phyloP scores from a whole-genome alignment of 345 rosid genomes.

The Eucalyptus polybractea region DNA sequence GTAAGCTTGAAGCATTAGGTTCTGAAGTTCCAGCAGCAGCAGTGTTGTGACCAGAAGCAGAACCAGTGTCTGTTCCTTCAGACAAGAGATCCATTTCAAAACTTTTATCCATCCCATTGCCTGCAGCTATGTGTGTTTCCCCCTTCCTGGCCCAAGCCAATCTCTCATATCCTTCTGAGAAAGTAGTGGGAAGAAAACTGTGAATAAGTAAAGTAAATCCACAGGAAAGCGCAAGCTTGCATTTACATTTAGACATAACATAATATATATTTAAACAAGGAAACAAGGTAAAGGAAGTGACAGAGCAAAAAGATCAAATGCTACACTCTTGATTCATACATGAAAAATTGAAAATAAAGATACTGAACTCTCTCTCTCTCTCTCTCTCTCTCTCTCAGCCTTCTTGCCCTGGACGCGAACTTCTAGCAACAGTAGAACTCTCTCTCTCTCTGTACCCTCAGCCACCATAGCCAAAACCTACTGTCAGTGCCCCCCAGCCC shows the following conservation, averaged over 20 bases:
- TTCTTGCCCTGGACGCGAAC: background rate
- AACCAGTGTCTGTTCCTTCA: constrained; percentile 3
- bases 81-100: background rate
- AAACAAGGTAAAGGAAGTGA: background rate
- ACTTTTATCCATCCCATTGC: background rate
- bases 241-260: background rate
- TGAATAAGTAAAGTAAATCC: background rate
- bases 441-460: background rate
- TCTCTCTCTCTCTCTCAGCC: background rate
- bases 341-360: background rate
- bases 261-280: background rate
- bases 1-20: constrained; percentile 2
- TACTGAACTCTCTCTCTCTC: background rate
- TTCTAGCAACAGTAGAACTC: background rate
- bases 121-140: background rate
- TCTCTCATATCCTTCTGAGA: constrained; percentile 76
- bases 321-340: background rate
- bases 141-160: constrained; percentile 46
- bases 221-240: background rate
- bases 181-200: background rate
- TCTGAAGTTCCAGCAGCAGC: constrained; percentile 10
- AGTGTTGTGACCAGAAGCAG: constrained; percentile 2
- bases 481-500: background rate
- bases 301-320: background rate
- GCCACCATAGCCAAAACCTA: background rate